Percentiles rank a stretch among this genome's conserved stretches.
Evolutionary conservation across 192 early-diverging fungal species (phyloP).

Genomic region (Coemansia sp.): DNA sequence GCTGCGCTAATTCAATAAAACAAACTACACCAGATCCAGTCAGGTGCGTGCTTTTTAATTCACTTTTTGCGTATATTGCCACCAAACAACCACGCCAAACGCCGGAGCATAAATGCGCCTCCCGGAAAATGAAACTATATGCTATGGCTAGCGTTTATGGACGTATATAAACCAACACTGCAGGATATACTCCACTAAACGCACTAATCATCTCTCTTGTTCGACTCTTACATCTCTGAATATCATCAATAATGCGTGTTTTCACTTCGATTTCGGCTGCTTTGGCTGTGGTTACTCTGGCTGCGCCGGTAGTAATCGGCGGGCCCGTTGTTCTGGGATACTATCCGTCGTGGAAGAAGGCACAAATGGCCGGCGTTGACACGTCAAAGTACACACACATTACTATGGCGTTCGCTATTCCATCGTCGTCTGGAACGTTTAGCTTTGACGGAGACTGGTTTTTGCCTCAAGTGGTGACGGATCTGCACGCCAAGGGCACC

Average conservation of each 20-base stretch:
- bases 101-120: too few species aligned
- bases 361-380: slow-evolving; percentile 24
- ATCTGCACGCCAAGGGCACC: slow-evolving; percentile 56
- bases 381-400: slow-evolving; percentile 64
- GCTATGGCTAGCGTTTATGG: too few species aligned
- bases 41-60: too few species aligned
- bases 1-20: not conserved
- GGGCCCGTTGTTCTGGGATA: slow-evolving; percentile 38
- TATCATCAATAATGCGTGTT: not conserved
- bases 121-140: too few species aligned
- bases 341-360: slow-evolving; percentile 46
- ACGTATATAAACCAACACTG: too few species aligned
- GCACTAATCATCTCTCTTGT: not conserved
- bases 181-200: not conserved
- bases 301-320: slow-evolving; percentile 3
- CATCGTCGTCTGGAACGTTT: slow-evolving; percentile 39
- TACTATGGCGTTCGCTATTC: slow-evolving; percentile 64
- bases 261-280: not conserved
- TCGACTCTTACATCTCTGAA: not conserved
- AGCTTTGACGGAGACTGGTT: slow-evolving; percentile 38
- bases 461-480: slow-evolving; percentile 47
- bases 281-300: not conserved
- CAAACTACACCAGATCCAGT: not conserved
- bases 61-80: too few species aligned
- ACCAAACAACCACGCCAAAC: too few species aligned